phyloP scores from a whole-genome alignment of 1,284 basidiomycete genomes.

The Cerioporus squamosus region DNA sequence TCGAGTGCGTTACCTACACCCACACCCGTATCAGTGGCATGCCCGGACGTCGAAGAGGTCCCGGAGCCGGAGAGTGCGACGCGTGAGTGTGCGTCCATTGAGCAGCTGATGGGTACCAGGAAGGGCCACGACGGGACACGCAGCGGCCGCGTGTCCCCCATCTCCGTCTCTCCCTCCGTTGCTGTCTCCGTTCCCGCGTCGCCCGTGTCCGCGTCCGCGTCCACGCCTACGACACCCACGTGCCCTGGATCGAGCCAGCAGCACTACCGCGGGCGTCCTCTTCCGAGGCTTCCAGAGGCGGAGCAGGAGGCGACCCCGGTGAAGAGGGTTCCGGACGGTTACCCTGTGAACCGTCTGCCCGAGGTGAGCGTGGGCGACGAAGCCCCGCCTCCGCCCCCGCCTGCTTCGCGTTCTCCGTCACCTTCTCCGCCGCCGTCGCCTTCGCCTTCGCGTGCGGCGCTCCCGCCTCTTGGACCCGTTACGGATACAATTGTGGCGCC shows the following conservation, averaged over 20 bases:
- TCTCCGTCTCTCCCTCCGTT: neutral
- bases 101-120: conserved; percentile 13
- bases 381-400: conserved; percentile 6
- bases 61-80: conserved; percentile 1
- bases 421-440: neutral
- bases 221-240: neutral
- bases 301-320: conserved; percentile 8
- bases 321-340: conserved; percentile 18
- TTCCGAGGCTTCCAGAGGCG: conserved; percentile 33
- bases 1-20: neutral
- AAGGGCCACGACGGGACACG: neutral
- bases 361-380: neutral
- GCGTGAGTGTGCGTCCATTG: conserved; percentile 12
- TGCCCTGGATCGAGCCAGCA: conserved; percentile 2
- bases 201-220: neutral
- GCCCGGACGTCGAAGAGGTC: neutral
- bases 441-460: neutral
- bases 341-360: conserved; percentile 17
- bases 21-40: neutral
- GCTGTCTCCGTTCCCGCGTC: conserved; percentile 1
- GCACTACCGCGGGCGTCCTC: conserved; percentile 40
- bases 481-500: neutral
- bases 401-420: conserved; percentile 12
- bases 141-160: neutral
- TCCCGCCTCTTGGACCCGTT: neutral